Percentiles rank a stretch among this genome's conserved stretches.
Evolutionary conservation across 345 rosid genomes (phyloP).

Genomic region (Corchorus olitorius): DNA sequence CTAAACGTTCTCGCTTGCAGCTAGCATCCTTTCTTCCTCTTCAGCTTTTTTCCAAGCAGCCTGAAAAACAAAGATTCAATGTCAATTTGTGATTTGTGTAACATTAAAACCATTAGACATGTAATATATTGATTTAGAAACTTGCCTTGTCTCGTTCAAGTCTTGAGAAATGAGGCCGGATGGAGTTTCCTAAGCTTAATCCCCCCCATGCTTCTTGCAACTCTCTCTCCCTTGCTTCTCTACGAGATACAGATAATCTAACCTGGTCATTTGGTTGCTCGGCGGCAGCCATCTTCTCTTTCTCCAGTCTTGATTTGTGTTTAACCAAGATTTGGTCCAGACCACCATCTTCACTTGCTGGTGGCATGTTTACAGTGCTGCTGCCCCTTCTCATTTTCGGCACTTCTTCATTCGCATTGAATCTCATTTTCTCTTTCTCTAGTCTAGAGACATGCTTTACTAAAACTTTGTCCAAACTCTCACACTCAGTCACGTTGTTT

Average conservation of each 20-base stretch:
- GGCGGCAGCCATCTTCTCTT: slow-evolving; percentile 49
- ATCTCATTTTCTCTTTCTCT: slow-evolving; percentile 64
- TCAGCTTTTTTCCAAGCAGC: slow-evolving; percentile 92
- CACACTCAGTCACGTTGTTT: slow-evolving; percentile 32
- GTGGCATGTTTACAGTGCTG: slow-evolving; percentile 28
- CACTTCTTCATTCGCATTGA: slow-evolving; percentile 35
- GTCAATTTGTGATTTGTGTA: neutral
- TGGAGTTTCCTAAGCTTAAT: slow-evolving; percentile 72
- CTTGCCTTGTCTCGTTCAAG: slow-evolving; percentile 87
- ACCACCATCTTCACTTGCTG: slow-evolving; percentile 39
- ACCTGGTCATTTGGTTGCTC: slow-evolving; percentile 33
- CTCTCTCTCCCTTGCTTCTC: slow-evolving; percentile 76
- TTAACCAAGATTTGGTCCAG: slow-evolving; percentile 57
- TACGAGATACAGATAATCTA: slow-evolving; percentile 45
- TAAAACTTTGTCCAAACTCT: slow-evolving; percentile 77
- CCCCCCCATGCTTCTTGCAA: slow-evolving; percentile 94
- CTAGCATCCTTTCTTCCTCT: slow-evolving; percentile 67
- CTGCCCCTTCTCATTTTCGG: slow-evolving; percentile 40
- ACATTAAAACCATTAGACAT: neutral
- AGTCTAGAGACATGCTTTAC: slow-evolving; percentile 78
- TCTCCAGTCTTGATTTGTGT: slow-evolving; percentile 62
- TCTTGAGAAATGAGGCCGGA: slow-evolving; percentile 67
- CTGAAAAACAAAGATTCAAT: slow-evolving; percentile 35
- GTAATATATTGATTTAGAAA: neutral
- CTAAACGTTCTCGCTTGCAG: slow-evolving; percentile 16